Evolutionary conservation across 225 moss, liverwort and hornwort genomes (phyloP).

Genomic region (Thuidium tamariscinum): DNA sequence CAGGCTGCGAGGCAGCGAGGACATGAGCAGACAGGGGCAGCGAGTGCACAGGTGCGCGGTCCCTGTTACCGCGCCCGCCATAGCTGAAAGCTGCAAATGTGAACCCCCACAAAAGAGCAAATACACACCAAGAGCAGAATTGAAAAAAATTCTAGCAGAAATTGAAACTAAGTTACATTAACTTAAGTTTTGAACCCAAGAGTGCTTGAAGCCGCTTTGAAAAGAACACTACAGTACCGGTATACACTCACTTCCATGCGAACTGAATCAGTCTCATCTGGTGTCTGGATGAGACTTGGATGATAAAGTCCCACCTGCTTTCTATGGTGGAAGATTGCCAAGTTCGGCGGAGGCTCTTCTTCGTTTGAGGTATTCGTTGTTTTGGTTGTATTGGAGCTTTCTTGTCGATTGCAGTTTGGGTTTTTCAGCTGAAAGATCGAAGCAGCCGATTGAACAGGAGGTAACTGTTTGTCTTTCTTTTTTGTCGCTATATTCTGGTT

Average conservation of each 20-base stretch:
- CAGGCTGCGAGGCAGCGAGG: conserved; percentile 16
- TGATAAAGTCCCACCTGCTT: neutral
- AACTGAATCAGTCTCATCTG: neutral
- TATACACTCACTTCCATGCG: neutral
- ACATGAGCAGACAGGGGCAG: conserved; percentile 35
- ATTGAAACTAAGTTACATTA: neutral
- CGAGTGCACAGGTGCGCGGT: conserved; percentile 50
- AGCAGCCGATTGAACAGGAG: neutral
- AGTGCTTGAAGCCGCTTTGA: neutral
- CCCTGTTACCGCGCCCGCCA: conserved; percentile 50
- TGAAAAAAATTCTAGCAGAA: neutral
- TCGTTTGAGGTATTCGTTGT: neutral
- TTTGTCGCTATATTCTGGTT: neutral
- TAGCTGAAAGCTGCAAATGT: neutral
- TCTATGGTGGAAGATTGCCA: neutral
- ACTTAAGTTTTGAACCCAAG: neutral
- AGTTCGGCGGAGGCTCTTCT: neutral
- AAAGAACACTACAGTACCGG: too few relatives aligned
- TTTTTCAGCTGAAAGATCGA: neutral
- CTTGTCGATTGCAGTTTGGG: neutral
- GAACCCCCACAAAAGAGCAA: neutral
- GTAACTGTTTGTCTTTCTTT: neutral
- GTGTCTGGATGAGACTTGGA: conserved; percentile 7
- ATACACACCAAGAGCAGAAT: neutral
- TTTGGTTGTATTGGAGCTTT: neutral